Evolutionary conservation across 2,329 filamentous ascomycete genomes (phyloP), one percentile per base, ranked within the genome.

Genomic region (Cladorrhinum sp.): DNA sequence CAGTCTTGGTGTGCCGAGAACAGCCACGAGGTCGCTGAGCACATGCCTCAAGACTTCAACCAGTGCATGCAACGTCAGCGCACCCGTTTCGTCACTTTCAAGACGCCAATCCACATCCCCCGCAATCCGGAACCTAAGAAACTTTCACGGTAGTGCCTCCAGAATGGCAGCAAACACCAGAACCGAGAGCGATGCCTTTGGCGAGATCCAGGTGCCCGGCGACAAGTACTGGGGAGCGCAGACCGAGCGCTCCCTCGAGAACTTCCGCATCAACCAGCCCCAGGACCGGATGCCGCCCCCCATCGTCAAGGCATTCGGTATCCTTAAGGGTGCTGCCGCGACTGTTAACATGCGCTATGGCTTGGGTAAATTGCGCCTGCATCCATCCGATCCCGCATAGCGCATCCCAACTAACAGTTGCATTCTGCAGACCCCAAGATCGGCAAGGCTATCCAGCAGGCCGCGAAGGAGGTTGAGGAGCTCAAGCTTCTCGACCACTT

Each of bases 211-310:
- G 82, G 93, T 98, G 69, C 85, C 90, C 48, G 84, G 84, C 67
- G 92, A 96, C 86, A 94, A 90, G 82, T 99, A 99, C 85, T 99
- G 95, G 94, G 95, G 95, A 73, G 94, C 94, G 64, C 94, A 97
- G 84, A 97, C 94, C 58, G 90, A 97, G 84, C 89, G 94, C 68
- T 98, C 94, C 57, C 85, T 98, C 75, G 89, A 90, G 77, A 99
- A 99, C 83, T 99, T 99, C 85, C 90, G 89, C 77, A 98, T 99
- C 86, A 98, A 98, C 81, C 95, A 98, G 83, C 95, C 95, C 63
- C 92, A 96, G 79, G 95, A 99, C 76, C 92, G 95, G 75, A 98
- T 98, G 93, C 95, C 95, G 54, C 88, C 92, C 67, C 90, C 93
- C 51, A 89, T 99, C 70, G 82, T 98, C 72, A 89, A 87, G 77